A percentile compares a stretch with the other conserved stretches of the same genome.
These are phyloP conservation scores for Cinnamomum micranthum DNA, from an alignment of 164 flowering plant species.

Conservation along the genomic window DNA sequence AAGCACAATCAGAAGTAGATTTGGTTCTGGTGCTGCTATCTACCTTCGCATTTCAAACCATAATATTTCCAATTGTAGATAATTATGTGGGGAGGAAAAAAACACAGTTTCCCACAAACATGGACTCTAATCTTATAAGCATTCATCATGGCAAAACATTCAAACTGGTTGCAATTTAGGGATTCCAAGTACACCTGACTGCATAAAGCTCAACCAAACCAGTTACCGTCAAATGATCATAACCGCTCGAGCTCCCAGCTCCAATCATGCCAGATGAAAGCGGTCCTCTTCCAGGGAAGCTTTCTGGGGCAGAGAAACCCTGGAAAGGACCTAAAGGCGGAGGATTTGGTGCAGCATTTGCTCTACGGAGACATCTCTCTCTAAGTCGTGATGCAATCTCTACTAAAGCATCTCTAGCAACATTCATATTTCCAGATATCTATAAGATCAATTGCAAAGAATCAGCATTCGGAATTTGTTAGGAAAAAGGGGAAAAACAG, in stretches of 20 bases:
- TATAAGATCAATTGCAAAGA: constrained; percentile 18
- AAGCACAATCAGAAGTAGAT: too few species aligned
- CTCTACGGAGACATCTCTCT: constrained; percentile 50
- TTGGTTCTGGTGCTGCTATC: too few species aligned
- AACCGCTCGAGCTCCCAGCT: constrained; percentile 38
- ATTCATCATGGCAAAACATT: not conserved
- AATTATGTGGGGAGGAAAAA: not conserved
- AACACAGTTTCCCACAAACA: too few species aligned
- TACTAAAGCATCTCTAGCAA: constrained; percentile 62
- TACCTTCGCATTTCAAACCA: not conserved
- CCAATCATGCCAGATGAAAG: constrained; percentile 32
- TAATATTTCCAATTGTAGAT: not conserved
- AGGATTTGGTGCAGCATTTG: constrained; percentile 35
- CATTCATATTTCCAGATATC: constrained; percentile 56
- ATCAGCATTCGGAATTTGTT: constrained; percentile 6
- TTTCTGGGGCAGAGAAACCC: constrained; percentile 36
- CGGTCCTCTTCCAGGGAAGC: constrained; percentile 29
- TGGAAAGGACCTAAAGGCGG: constrained; percentile 32
- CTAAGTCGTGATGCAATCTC: constrained; percentile 66
- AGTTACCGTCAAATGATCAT: constrained; percentile 39
- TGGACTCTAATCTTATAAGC: not conserved
- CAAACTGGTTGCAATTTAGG: not conserved
- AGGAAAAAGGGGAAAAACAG: not conserved
- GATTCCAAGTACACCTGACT: not conserved
- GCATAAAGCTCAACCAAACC: constrained; percentile 5